Evolutionary conservation across 345 rosid genomes (phyloP).

Genomic region (Syzygium aromaticum): DNA sequence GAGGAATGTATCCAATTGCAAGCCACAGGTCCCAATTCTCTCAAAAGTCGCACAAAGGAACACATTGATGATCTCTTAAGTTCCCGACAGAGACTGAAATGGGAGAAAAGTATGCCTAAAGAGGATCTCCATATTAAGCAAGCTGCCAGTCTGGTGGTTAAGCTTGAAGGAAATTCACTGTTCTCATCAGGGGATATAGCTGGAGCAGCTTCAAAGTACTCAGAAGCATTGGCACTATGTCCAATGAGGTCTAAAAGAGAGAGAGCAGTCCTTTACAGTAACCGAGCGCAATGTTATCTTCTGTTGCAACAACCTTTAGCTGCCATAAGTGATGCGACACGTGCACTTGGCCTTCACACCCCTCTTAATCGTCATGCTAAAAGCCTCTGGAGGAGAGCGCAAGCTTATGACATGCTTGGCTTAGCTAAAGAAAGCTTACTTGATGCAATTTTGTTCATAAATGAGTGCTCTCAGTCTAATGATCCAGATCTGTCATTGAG

Average conservation of each 20-base stretch:
- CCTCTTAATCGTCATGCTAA: constrained; percentile 92
- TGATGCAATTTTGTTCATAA: constrained; percentile 95
- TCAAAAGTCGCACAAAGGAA: constrained; percentile 52
- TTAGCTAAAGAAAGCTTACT: constrained; percentile 92
- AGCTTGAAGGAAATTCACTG: constrained; percentile 96
- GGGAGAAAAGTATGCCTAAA: constrained; percentile 96
- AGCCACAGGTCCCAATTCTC: constrained; percentile 34
- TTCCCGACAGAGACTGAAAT: constrained; percentile 64
- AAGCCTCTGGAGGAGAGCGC: constrained; percentile 99
- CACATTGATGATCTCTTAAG: constrained; percentile 63
- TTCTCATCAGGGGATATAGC: constrained; percentile 92
- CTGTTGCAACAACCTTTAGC: constrained; percentile 84
- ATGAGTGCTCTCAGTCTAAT: constrained; percentile 93
- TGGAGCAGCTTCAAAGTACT: constrained; percentile 83
- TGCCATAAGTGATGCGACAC: constrained; percentile 94
- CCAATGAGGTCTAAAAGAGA: constrained; percentile 95
- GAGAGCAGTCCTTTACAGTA: constrained; percentile 90
- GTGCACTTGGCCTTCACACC: constrained; percentile 76
- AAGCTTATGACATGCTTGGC: constrained; percentile 92
- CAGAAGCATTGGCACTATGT: constrained; percentile 84
- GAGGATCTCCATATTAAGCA: constrained; percentile 98
- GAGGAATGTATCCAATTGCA: constrained; percentile 69
- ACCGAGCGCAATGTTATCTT: constrained; percentile 94
- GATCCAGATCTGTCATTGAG: constrained; percentile 88
- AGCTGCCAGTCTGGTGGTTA: constrained; percentile 87